phyloP scores from a whole-genome alignment of 2,329 filamentous ascomycete genomes.

The Colletotrichum graminicola region DNA sequence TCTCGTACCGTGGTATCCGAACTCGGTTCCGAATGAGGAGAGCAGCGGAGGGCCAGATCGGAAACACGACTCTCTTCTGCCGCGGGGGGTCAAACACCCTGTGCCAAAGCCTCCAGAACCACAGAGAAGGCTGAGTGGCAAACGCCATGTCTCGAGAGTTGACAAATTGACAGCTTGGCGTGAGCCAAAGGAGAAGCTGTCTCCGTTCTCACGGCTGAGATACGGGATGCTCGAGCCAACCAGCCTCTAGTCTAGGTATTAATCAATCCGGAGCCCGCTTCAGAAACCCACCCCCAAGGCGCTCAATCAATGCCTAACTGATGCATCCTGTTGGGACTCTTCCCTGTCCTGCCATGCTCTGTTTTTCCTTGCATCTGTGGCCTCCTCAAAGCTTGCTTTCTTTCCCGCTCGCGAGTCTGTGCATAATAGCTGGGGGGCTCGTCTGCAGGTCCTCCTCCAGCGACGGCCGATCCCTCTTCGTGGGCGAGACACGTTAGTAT shows the following conservation, averaged over 20 bases:
- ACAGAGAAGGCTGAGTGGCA: not conserved
- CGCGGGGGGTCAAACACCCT: not conserved
- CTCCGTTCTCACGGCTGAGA: not conserved
- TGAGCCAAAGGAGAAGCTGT: not conserved
- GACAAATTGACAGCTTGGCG: constrained; percentile 6
- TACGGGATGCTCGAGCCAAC: constrained; percentile 29
- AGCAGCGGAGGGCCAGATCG: not conserved
- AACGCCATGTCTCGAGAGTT: constrained; percentile 22
- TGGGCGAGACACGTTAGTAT: not conserved
- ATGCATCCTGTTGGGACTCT: not conserved
- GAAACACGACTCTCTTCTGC: not conserved
- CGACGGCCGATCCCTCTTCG: not conserved
- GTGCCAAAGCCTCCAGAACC: not conserved
- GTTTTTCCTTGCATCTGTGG: not conserved
- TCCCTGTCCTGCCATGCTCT: not conserved
- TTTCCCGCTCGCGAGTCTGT: not conserved
- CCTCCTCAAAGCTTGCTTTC: constrained; percentile 10
- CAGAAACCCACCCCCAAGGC: not conserved
- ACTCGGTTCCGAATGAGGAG: not conserved
- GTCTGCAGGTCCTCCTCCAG: not conserved
- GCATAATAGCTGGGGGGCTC: not conserved
- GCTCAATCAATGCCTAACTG: constrained; percentile 29
- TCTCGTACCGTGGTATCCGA: no score
- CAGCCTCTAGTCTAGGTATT: constrained; percentile 16
- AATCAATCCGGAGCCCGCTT: constrained; percentile 5